Conservation (phyloP, 164 flowering plant genomes). For the Protea cynaroides region DNA sequence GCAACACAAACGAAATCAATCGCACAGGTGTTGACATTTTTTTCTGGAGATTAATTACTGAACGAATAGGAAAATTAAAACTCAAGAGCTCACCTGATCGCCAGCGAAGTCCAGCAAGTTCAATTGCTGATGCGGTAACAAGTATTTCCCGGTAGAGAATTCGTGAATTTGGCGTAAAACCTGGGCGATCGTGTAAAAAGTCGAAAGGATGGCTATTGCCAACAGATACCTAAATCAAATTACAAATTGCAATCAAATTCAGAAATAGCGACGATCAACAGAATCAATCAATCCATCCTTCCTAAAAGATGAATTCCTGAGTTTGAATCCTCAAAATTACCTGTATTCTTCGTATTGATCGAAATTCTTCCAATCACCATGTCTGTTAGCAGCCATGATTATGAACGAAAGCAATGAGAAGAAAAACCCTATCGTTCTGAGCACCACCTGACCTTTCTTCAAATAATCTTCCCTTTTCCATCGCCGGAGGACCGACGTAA, state of each 20-base stretch:
- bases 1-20: too few relatives aligned
- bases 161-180: slow-evolving; percentile 38
- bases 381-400: slow-evolving; percentile 66
- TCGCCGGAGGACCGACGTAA: slow-evolving; percentile 37
- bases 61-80: too few relatives aligned
- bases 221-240: slow-evolving; percentile 44
- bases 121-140: slow-evolving; percentile 22
- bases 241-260: not conserved
- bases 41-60: too few relatives aligned
- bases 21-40: too few relatives aligned
- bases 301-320: not conserved
- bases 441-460: slow-evolving; percentile 39
- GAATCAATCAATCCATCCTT: not conserved
- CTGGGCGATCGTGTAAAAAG: slow-evolving; percentile 52
- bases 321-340: slow-evolving; percentile 17
- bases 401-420: slow-evolving; percentile 66
- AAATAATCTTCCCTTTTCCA: slow-evolving; percentile 73
- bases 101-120: slow-evolving; percentile 51
- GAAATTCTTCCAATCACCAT: slow-evolving; percentile 58
- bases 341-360: slow-evolving; percentile 70
- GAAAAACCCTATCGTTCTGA: slow-evolving; percentile 39
- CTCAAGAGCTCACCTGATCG: slow-evolving; percentile 58
- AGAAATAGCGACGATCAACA: not conserved
- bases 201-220: slow-evolving; percentile 58
- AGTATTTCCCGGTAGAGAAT: slow-evolving; percentile 34